phyloP scores from a whole-genome alignment of 2,329 filamentous ascomycete genomes.

The Allantophomopsis cytisporea region DNA sequence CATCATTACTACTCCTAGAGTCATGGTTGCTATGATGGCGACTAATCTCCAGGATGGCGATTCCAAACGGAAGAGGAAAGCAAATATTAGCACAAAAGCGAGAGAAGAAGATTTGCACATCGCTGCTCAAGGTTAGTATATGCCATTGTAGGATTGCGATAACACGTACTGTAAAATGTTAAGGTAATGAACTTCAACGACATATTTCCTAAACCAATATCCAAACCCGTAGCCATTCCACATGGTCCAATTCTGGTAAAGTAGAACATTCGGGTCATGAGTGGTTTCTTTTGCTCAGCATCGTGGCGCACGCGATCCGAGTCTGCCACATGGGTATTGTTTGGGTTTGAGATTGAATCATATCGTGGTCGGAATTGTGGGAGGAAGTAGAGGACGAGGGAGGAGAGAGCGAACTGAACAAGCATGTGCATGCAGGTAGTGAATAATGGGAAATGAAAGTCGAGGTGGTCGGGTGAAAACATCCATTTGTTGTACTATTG shows the following conservation, averaged over 20 bases:
- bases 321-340: slow-evolving; percentile 15
- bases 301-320: slow-evolving; percentile 15
- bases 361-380: slow-evolving; percentile 64
- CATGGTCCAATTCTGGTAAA: slow-evolving; percentile 84
- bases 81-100: slow-evolving; percentile 89
- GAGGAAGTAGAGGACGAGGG: slow-evolving; percentile 65
- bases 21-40: slow-evolving; percentile 84
- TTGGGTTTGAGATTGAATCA: slow-evolving; percentile 19
- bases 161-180: slow-evolving; percentile 77
- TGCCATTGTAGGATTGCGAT: too few relatives aligned
- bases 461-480: slow-evolving; percentile 74
- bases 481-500: slow-evolving; percentile 98
- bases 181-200: slow-evolving; percentile 92
- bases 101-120: slow-evolving; percentile 99
- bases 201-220: slow-evolving; percentile 93
- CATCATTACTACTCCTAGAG: slow-evolving; percentile 91
- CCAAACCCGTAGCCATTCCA: slow-evolving; percentile 81
- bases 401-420: slow-evolving; percentile 77
- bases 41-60: slow-evolving; percentile 75
- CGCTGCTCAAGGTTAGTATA: slow-evolving; percentile 28
- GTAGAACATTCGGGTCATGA: slow-evolving; percentile 87
- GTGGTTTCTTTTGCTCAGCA: slow-evolving; percentile 22
- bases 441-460: slow-evolving; percentile 92
- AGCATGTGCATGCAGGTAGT: slow-evolving; percentile 93
- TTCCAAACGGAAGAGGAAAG: slow-evolving; percentile 81